These are phyloP conservation scores for Ilex asprella DNA, from an alignment of 257 asterid genomes.

Conservation along the genomic window DNA sequence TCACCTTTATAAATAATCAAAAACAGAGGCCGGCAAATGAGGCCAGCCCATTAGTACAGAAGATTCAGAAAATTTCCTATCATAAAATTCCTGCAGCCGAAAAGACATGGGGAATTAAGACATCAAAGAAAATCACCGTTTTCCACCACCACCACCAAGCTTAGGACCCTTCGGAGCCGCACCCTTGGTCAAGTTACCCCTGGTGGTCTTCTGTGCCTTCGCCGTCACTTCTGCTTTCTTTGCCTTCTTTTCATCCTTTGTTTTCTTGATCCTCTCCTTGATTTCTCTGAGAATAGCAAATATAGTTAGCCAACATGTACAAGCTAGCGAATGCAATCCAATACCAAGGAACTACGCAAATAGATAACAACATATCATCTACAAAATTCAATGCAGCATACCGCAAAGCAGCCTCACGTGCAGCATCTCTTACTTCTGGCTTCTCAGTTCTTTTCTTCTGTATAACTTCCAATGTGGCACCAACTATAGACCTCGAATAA, in stretches of 20 bases:
- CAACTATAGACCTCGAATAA: too few species aligned
- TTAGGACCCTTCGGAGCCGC: slow-evolving; percentile 50
- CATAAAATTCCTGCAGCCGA: too few species aligned
- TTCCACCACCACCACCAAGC: slow-evolving; percentile 47
- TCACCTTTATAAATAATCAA: too few species aligned
- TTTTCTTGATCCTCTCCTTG: slow-evolving; percentile 40
- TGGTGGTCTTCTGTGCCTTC: slow-evolving; percentile 37
- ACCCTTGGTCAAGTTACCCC: slow-evolving; percentile 41
- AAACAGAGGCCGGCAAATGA: too few species aligned
- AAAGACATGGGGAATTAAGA: too few species aligned
- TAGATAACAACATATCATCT: too few species aligned
- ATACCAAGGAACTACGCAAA: too few species aligned
- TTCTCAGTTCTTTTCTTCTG: slow-evolving; percentile 56
- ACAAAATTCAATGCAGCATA: background rate
- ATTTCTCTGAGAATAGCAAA: slow-evolving; percentile 33
- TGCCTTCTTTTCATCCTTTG: slow-evolving; percentile 32
- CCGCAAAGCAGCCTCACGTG: slow-evolving; percentile 64
- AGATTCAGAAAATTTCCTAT: too few species aligned
- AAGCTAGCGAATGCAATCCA: too few species aligned
- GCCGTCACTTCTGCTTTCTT: slow-evolving; percentile 43
- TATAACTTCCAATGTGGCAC: slow-evolving; percentile 43
- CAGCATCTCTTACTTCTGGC: slow-evolving; percentile 64
- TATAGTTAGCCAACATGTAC: too few species aligned
- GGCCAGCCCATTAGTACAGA: too few species aligned
- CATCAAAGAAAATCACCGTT: slow-evolving; percentile 18